Base-by-base conservation (phyloP, 441 rosid species). In the Aquilaria agallochum region DNA sequence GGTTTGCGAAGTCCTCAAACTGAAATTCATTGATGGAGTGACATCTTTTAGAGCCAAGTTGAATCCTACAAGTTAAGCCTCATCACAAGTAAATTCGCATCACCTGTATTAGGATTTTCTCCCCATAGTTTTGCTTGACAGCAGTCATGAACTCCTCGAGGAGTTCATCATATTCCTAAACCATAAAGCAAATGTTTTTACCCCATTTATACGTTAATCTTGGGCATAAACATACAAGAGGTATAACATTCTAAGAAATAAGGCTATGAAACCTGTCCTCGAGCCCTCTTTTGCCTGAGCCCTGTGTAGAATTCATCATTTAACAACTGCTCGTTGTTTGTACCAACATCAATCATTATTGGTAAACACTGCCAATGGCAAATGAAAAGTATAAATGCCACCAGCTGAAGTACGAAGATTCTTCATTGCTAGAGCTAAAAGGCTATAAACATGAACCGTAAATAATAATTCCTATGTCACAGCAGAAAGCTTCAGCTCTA, bases 1-100 rank as follows among this genome's bases (percentile, higher is more conserved):
- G 95, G 74, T 89, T 91, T 72, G 97, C 97, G 74, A 91, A 91
- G 78, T 91, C 97, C 79, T 91, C 97, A 73, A 89, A 92, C 96
- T 89, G 82, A 42, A 76, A 76, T 78, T 71, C 56, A 73, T 31
- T 42, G 32, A 59, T 31, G 5, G 3, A 36, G 6, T 36, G 42
- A 53, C 6, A 40, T 56, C 56, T 14, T 56, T 68, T 59, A 40
- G 57, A 52, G 36, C 50, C 46, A 51, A 11, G 51, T 59, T 15
- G 59, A 56, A 56, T n/a, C 49, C 53, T n/a, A 47, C 33, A 57
- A 50, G 30, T 11, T 3, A 57, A 51, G 56, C 42, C 15, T 45
- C 14, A 27, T 58, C 31, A 31, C 15, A 58, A 49, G 50, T 9
- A 13, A 59, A 36, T 57, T 59, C 60, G 64, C 53, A 31, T 72